Evolutionary conservation across 202 grass and related monocot species (phyloP).

Genomic region (Digitaria exilis): DNA sequence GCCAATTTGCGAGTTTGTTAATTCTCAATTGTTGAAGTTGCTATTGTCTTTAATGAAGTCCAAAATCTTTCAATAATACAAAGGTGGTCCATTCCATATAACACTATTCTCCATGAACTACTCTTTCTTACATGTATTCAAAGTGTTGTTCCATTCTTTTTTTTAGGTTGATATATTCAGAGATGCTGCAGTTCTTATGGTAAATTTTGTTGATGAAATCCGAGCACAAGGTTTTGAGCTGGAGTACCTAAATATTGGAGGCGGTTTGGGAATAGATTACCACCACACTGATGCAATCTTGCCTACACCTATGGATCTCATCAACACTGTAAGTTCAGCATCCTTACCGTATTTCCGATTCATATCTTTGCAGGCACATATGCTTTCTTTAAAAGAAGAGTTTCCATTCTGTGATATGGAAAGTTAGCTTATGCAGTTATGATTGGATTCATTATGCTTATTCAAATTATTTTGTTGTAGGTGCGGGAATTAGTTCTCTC

Average conservation of each 20-base stretch:
- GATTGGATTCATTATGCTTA: background rate
- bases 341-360: conserved; percentile 26
- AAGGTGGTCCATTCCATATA: background rate
- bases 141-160: conserved; percentile 25
- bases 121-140: background rate
- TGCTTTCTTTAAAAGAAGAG: conserved; percentile 11
- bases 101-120: background rate
- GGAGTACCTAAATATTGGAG: conserved; percentile 94
- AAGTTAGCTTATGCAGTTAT: conserved; percentile 14
- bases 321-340: conserved; percentile 75
- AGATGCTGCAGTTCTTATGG: conserved; percentile 95
- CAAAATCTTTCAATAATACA: background rate
- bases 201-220: conserved; percentile 94
- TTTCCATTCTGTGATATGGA: background rate
- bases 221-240: conserved; percentile 85
- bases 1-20: background rate
- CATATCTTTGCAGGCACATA: background rate
- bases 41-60: background rate
- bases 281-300: conserved; percentile 70
- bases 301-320: conserved; percentile 94
- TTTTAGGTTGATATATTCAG: conserved; percentile 94
- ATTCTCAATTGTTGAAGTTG: background rate
- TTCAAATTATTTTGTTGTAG: conserved; percentile 41
- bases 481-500: conserved; percentile 87
- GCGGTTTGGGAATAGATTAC: conserved; percentile 97